Conservation (phyloP, 2,329 filamentous ascomycete genomes). For the Sporothrix mexicana region DNA sequence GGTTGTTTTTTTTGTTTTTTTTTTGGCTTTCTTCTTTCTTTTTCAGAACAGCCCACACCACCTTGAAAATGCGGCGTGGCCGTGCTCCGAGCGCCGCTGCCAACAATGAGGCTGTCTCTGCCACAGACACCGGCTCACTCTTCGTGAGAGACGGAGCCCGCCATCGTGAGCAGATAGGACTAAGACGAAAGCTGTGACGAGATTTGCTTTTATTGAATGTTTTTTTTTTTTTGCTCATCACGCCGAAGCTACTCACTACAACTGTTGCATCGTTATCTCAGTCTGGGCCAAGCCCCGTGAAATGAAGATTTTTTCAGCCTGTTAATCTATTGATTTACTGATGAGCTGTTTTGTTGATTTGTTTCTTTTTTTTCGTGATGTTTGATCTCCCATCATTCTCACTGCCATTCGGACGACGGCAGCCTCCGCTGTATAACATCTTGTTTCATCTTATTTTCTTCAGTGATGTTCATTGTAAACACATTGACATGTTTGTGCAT, state of each 20-base stretch:
- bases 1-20: neutral
- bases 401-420: constrained; percentile 1
- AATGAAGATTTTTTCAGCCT: neutral
- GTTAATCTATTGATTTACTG: neutral
- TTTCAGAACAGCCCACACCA: neutral
- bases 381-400: neutral
- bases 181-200: neutral
- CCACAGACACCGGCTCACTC: neutral
- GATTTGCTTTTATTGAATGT: neutral
- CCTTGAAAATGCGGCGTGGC: neutral
- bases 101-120: neutral
- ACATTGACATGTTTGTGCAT: no score
- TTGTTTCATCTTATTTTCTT: neutral
- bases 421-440: neutral
- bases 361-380: neutral
- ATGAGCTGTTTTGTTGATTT: neutral
- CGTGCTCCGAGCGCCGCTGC: neutral
- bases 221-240: neutral
- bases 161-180: neutral
- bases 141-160: neutral
- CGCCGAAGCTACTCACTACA: neutral
- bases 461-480: no score
- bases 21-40: neutral
- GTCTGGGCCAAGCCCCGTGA: neutral
- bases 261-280: constrained; percentile 3